Percentiles rank a stretch among this genome's conserved stretches.
These are phyloP conservation scores for Beauveria bassiana DNA, from an alignment of 2,329 filamentous ascomycete genomes.

Conservation along the genomic window DNA sequence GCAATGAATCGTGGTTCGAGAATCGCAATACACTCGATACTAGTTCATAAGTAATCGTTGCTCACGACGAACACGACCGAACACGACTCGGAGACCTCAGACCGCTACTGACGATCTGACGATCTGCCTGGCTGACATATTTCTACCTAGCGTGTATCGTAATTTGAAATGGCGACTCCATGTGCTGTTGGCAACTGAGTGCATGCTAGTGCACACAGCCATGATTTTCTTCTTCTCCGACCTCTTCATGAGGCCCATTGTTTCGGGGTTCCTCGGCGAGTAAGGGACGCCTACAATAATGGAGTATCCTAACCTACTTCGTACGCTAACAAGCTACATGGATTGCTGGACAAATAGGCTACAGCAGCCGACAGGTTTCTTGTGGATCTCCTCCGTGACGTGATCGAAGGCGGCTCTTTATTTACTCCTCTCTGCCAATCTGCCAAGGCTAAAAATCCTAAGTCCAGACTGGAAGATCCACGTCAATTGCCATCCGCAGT, in stretches of 20 bases:
- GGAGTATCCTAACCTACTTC: neutral
- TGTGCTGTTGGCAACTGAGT: neutral
- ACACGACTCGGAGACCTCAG: neutral
- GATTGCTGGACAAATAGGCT: neutral
- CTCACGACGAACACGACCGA: too few species aligned
- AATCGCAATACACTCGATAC: too few species aligned
- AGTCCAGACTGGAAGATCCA: conserved; percentile 5
- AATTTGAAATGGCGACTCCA: neutral
- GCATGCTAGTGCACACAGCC: neutral
- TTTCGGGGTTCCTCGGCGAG: neutral
- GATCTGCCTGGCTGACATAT: too few species aligned
- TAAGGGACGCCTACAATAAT: neutral
- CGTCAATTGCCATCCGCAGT: conserved; percentile 4
- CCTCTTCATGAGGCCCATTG: neutral
- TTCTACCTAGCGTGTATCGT: too few species aligned
- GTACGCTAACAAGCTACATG: neutral
- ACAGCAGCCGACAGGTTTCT: neutral
- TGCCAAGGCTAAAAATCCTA: neutral
- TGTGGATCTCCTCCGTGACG: conserved; percentile 8
- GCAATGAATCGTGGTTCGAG: neutral
- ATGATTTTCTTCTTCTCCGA: neutral
- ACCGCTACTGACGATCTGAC: neutral
- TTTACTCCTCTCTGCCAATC: neutral
- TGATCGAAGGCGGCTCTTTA: conserved; percentile 2
- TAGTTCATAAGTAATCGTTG: too few species aligned